Evolutionary conservation across 148 eudicot species (phyloP), one percentile per base, ranked within the genome.

Genomic region (Vaccinium vitisidaea): DNA sequence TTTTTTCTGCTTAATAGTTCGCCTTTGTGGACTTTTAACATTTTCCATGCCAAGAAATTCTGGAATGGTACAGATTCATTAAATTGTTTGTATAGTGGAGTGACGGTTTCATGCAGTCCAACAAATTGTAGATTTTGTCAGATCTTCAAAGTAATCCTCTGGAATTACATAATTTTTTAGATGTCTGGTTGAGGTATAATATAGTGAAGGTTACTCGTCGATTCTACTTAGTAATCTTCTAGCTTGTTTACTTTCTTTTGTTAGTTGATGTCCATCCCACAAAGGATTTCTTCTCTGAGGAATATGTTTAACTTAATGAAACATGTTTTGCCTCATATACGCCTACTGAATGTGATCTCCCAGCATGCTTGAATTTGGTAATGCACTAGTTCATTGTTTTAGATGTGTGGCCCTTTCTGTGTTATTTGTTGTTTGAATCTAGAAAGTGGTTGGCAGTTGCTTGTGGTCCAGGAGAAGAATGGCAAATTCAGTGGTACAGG

Each of bases 401-500:
- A 54, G n/a, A 70, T 61, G 82, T 86, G 19, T 77, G 43, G 49
- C 73, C 19, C 81, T 8, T 15, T 5, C 36, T 77, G 77, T 54
- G 83, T 7, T 73, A 52, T 80, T 18, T 39, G 4, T 67, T 50
- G 59, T 52, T 32, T 75, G 54, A 75, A 83, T 54, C 79, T n/a
- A 53, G 85, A 53, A 76, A 70, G 21, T 79, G 63, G 71, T 86
- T 39, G 75, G 50, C 84, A 95, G 98, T 78, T 95, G 88, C 95
- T 95, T 86, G 98, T 93, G 78, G 82, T 80, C 30, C 82, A 80
- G 82, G 82, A 80, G 59, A 80, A 80, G 52, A 39, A 9, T 5
- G 82, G 98, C 54, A 84, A 48, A 52, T 85, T 90, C 48, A 86
- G 85, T 48, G 98, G 98, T 76, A 88, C 87, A 5, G 98, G 93